Base-by-base conservation (phyloP, 2,329 filamentous ascomycete species). In the Endoconidiophora laricicola region DNA sequence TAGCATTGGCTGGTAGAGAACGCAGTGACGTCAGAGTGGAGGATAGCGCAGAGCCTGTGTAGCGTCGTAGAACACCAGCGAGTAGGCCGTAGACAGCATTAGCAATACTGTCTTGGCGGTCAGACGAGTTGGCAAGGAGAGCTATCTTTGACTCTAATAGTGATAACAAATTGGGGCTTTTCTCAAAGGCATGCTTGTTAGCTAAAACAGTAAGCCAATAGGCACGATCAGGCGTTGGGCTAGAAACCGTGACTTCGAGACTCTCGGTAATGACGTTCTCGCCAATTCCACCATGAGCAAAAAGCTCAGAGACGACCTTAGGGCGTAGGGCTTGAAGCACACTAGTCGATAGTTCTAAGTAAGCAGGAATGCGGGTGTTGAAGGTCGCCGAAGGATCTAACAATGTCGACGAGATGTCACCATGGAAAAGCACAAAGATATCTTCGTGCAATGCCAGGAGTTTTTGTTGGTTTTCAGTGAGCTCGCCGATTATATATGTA, bases 141-240 rank as follows among this genome's bases (percentile, higher is more conserved):
- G 39, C 14, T 3, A 46, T 42, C 18, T 38, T 44, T 20, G 54
- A 44, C 48, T 64, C 60, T 1, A 56, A 24, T 10, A 58, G 50
- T 2, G 49, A 26, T 4, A 56, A 47, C 1, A 51, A 49, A 29
- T 50, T 54, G 14, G 53, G 54, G 40, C 55, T 54, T 36, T 54
- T 60, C 54, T 66, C 66, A 16, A 66, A 59, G 33, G 63, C 63
- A 57, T 66, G 64, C 54, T 70, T 72, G 56, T 72, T 72, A 45
- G 67, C 62, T 24, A 72, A 56, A 3, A 67, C 60, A 2, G 65
- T 62, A 9, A 70, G 58, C 9, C 71, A 58, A 48, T 39, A 56
- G 44, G 50, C 45, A 22, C 46, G 40, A 16, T 14, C 24, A n/a
- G 42, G 26, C 9, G 50, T 37, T 2, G 45, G 23, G 16, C 36